These are phyloP conservation scores for Verticillium nubilum DNA, from an alignment of 2,329 filamentous ascomycete genomes.

Conservation along the genomic window DNA sequence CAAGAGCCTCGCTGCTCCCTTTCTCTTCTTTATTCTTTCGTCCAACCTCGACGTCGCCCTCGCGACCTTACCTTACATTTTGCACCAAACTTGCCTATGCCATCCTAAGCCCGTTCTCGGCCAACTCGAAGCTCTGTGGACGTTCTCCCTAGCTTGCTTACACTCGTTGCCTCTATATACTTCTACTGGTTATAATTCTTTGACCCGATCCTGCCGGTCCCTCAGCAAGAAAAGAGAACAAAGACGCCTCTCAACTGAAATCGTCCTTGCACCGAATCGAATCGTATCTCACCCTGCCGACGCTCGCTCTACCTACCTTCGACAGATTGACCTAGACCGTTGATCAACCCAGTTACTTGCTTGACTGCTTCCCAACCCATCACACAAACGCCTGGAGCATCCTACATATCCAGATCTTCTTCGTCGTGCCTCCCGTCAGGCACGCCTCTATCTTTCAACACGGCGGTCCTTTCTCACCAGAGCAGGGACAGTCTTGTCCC, in stretches of 20 bases:
- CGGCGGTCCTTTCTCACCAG: slow-evolving; percentile 73
- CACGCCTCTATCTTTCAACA: slow-evolving; percentile 65
- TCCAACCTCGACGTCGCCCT: slow-evolving; percentile 6
- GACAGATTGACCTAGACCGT: not conserved
- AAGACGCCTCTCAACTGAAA: not conserved
- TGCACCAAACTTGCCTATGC: slow-evolving; percentile 2
- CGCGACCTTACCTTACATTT: not conserved
- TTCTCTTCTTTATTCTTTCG: slow-evolving; percentile 22
- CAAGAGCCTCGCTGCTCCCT: slow-evolving; percentile 22
- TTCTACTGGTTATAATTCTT: slow-evolving; percentile 13
- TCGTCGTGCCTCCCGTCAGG: slow-evolving; percentile 41
- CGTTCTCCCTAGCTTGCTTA: slow-evolving; percentile 10
- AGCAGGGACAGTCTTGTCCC: slow-evolving; percentile 82
- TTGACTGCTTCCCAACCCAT: slow-evolving; percentile 4
- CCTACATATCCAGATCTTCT: slow-evolving; percentile 9
- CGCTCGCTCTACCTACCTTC: slow-evolving; percentile 1
- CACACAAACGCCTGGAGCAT: slow-evolving; percentile 3
- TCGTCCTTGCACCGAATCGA: not conserved
- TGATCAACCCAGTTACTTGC: slow-evolving; percentile 3
- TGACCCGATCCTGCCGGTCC: slow-evolving; percentile 6
- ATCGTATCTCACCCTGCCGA: not conserved
- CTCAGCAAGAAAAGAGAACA: slow-evolving; percentile 9
- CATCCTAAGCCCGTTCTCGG: slow-evolving; percentile 7
- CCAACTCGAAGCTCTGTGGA: not conserved
- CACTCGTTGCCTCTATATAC: slow-evolving; percentile 13